Conservation (phyloP, 164 flowering plant species). For the Santalum album region DNA sequence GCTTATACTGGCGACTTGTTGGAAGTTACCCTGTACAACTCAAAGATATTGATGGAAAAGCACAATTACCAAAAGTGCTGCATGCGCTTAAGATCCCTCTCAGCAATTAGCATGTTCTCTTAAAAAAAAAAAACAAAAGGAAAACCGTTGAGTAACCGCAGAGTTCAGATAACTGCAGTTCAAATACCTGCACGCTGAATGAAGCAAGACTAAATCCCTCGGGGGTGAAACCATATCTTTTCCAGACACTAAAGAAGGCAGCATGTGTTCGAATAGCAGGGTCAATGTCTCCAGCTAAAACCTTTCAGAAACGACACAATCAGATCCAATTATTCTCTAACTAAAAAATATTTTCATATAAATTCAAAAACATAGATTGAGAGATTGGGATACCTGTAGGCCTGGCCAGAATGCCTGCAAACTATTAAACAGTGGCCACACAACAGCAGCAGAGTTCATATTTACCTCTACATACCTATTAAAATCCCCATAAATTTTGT, state of each 20-base stretch:
- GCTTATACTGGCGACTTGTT: too few species aligned
- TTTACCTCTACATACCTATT: conserved; percentile 99
- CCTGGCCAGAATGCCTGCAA: conserved; percentile 99
- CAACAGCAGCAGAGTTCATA: conserved; percentile 94
- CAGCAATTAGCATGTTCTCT: too few species aligned
- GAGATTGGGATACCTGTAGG: conserved; percentile 57
- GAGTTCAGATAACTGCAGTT: not conserved
- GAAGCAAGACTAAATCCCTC: conserved; percentile 98
- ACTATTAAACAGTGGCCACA: conserved; percentile 97
- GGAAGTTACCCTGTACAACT: too few species aligned
- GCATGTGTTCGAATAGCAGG: conserved; percentile 92
- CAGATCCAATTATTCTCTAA: conserved; percentile 6
- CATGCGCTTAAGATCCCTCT: too few species aligned
- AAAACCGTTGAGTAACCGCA: too few species aligned
- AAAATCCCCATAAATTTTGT: too few species aligned
- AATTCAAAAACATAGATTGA: not conserved
- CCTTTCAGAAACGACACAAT: conserved; percentile 41
- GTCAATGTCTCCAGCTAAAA: conserved; percentile 90
- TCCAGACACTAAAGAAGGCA: conserved; percentile 97
- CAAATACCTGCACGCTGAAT: conserved; percentile 77
- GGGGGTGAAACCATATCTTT: conserved; percentile 93
- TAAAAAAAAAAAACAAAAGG: not conserved
- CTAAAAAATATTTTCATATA: not conserved
- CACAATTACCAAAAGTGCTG: too few species aligned
- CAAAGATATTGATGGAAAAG: too few species aligned